A percentile compares a stretch with the other conserved stretches of the same genome.
Conservation (phyloP, 768 basidiomycete genomes). For the Coprinopsis cinerea region DNA sequence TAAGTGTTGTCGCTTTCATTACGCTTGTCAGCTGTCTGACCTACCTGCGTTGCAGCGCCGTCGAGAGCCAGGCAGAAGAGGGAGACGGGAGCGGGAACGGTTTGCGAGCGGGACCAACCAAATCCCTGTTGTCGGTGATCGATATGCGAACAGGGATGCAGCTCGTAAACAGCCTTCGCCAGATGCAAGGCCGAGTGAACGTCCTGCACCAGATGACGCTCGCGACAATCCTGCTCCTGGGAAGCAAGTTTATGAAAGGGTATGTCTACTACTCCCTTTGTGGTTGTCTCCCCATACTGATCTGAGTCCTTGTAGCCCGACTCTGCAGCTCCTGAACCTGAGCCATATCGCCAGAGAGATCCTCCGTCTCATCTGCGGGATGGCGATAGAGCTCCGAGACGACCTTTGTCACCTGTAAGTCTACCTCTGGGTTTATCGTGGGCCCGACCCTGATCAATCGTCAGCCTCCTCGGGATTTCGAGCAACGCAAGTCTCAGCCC, state of each 20-base stretch:
- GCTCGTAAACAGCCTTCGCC: neutral
- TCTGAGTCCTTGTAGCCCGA: neutral
- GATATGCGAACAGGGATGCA: neutral
- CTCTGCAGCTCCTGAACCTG: neutral
- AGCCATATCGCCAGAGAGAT: neutral
- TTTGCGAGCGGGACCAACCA: neutral
- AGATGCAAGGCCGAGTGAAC: neutral
- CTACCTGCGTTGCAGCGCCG: no score
- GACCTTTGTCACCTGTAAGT: neutral
- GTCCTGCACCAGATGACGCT: neutral
- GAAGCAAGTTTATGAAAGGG: neutral
- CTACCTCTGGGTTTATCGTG: neutral
- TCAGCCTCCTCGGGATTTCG: constrained; percentile 5
- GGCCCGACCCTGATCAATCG: neutral
- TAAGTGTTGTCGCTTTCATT: no score
- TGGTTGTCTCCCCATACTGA: neutral
- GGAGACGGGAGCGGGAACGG: no score
- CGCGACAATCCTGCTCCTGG: neutral
- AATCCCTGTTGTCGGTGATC: neutral
- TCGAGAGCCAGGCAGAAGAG: no score
- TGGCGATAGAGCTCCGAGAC: neutral
- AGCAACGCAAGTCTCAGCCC: neutral
- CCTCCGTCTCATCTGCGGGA: neutral
- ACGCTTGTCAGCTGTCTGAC: no score
- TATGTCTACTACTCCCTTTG: neutral